Evolutionary conservation across 164 flowering plant species (phyloP).

Genomic region (Malania oleifera): DNA sequence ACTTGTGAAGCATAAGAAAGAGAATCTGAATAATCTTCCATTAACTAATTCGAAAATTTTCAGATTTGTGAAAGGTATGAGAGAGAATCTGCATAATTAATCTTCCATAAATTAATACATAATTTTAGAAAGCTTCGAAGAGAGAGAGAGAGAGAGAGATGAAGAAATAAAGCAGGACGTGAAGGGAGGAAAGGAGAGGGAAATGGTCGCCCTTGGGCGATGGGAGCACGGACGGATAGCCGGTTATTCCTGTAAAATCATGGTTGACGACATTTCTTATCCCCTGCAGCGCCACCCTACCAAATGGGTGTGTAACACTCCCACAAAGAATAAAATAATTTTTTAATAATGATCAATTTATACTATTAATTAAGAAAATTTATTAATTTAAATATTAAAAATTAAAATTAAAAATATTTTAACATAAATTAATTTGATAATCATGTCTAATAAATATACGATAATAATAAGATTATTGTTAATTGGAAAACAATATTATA

Average conservation of each 20-base stretch:
- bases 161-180: neutral
- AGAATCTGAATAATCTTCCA: neutral
- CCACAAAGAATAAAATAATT: too few relatives aligned
- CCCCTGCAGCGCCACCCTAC: too few relatives aligned
- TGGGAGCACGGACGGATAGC: slow-evolving; percentile 10
- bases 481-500: too few relatives aligned
- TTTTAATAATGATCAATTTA: too few relatives aligned
- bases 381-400: too few relatives aligned
- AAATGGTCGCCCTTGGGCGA: slow-evolving; percentile 8
- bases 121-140: neutral
- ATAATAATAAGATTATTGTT: too few relatives aligned
- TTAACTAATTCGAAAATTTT: neutral
- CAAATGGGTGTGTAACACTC: too few relatives aligned
- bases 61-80: neutral
- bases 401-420: too few relatives aligned
- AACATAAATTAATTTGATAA: too few relatives aligned
- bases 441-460: too few relatives aligned
- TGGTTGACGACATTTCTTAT: too few relatives aligned
- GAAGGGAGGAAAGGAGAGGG: slow-evolving; percentile 4
- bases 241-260: slow-evolving; percentile 10
- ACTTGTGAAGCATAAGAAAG: neutral
- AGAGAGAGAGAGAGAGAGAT: neutral
- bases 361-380: too few relatives aligned
- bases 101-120: neutral
- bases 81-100: neutral